Evolutionary conservation across 2,329 filamentous ascomycete genomes (phyloP).

Genomic region (Beauveria bassiana): DNA sequence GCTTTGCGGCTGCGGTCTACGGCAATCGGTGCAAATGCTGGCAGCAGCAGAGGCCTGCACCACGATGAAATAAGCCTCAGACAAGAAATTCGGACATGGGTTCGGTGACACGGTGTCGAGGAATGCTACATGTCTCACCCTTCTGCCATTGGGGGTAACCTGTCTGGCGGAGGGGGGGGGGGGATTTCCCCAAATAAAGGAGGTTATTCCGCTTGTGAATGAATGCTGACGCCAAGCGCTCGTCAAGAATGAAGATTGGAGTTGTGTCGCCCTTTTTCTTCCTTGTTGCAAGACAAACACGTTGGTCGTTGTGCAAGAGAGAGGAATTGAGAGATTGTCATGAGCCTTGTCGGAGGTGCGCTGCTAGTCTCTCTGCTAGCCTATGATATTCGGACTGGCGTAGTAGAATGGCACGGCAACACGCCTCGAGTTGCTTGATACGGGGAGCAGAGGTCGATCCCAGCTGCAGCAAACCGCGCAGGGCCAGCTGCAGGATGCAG

Average conservation of each 20-base stretch:
- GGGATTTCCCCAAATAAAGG: background rate
- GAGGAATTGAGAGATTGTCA: background rate
- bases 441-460: constrained; percentile 1
- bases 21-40: background rate
- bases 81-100: constrained; percentile 1
- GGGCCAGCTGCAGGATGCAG: background rate
- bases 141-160: background rate
- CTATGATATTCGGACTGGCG: background rate
- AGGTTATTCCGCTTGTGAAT: background rate
- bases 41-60: background rate
- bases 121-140: constrained; percentile 3
- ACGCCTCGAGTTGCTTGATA: constrained; percentile 6
- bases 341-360: background rate
- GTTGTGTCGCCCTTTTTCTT: background rate
- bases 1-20: background rate
- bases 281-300: background rate
- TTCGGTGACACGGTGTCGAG: background rate
- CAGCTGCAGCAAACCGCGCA: background rate
- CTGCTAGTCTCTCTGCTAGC: background rate
- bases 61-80: constrained; percentile 7
- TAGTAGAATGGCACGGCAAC: background rate
- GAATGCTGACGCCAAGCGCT: no score
- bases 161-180: background rate
- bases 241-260: background rate
- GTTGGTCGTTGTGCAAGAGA: background rate